phyloP scores from a whole-genome alignment of 345 rosid species.

The Populus ilicifolia region DNA sequence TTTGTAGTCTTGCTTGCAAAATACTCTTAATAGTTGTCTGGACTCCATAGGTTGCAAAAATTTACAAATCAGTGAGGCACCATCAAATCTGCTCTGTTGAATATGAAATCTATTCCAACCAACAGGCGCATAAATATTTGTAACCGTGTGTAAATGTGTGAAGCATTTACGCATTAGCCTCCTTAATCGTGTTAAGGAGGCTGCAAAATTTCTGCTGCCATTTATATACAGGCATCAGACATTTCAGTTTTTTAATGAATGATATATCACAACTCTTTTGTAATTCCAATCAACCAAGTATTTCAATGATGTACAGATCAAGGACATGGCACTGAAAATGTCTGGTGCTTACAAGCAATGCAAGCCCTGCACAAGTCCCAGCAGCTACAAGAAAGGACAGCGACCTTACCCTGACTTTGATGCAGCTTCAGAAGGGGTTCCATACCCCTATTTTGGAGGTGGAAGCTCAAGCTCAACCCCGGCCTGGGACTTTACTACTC shows the following conservation, averaged over 20 bases:
- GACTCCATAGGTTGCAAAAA: not conserved
- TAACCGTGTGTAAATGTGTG: no score
- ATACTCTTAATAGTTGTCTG: not conserved
- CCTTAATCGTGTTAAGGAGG: not conserved
- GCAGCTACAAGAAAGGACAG: slow-evolving; percentile 60
- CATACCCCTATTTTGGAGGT: slow-evolving; percentile 66
- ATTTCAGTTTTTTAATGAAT: not conserved
- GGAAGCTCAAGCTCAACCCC: slow-evolving; percentile 88
- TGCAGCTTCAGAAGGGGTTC: slow-evolving; percentile 70
- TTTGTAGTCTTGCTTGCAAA: not conserved
- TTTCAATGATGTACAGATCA: slow-evolving; percentile 53
- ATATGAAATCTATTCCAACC: not conserved
- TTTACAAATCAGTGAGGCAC: no score
- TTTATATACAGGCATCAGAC: not conserved
- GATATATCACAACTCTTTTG: not conserved
- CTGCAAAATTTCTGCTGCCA: not conserved
- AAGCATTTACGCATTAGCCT: not conserved
- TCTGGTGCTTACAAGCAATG: slow-evolving; percentile 81
- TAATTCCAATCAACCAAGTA: not conserved
- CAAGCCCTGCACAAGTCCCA: slow-evolving; percentile 80
- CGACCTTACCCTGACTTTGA: slow-evolving; percentile 67
- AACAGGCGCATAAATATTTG: not conserved
- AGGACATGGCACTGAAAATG: slow-evolving; percentile 84
- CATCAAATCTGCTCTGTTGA: not conserved
- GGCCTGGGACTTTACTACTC: slow-evolving; percentile 81